Conservation (phyloP, 176 grass and related monocot species). For the Carex pumila region DNA sequence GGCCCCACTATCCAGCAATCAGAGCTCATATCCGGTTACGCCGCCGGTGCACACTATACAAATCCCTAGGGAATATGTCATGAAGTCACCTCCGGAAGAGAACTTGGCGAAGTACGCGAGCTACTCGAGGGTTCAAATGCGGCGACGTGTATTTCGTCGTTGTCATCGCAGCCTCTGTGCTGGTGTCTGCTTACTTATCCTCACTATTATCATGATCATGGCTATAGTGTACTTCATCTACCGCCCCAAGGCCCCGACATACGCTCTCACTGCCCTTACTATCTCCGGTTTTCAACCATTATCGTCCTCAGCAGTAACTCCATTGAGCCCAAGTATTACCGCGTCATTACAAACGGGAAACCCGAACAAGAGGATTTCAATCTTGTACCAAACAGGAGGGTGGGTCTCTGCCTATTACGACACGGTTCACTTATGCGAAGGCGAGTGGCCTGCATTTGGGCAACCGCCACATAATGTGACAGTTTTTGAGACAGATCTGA, state of each 20-base stretch:
- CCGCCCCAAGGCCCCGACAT: constrained; percentile 55
- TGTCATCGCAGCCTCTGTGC: constrained; percentile 23
- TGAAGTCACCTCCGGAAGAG: constrained; percentile 7
- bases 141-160: constrained; percentile 17
- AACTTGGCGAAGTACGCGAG: neutral
- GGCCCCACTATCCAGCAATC: neutral
- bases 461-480: constrained; percentile 66
- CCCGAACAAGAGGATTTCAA: constrained; percentile 40
- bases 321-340: constrained; percentile 25
- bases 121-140: neutral
- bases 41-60: constrained; percentile 11
- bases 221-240: constrained; percentile 38
- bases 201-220: constrained; percentile 21
- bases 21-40: neutral
- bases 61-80: constrained; percentile 21
- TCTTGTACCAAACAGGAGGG: constrained; percentile 61
- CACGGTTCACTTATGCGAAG: constrained; percentile 27
- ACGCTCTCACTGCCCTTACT: constrained; percentile 49
- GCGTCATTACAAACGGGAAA: constrained; percentile 52
- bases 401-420: constrained; percentile 34
- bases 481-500: constrained; percentile 18
- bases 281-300: constrained; percentile 30
- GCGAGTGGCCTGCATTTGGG: constrained; percentile 61
- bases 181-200: neutral
- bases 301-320: neutral